Percentiles rank a stretch among this genome's conserved stretches.
phyloP scores from a whole-genome alignment of 805 yeast genomes.

The Candida sphagnicola region DNA sequence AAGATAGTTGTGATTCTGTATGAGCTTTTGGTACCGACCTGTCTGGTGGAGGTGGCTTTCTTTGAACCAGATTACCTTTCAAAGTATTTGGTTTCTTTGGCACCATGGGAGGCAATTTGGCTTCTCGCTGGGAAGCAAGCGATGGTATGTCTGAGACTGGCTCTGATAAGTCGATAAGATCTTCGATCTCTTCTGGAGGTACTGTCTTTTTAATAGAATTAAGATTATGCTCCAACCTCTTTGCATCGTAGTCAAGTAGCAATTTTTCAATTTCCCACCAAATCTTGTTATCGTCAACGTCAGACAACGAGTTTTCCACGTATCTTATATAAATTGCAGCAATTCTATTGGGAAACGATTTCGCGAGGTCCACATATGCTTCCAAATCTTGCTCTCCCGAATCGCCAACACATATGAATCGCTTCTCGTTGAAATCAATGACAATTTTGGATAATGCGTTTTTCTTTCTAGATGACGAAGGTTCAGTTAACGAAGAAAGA shows the following conservation, averaged over 20 bases:
- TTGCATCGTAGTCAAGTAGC: slow-evolving; percentile 16
- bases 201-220: slow-evolving; percentile 14
- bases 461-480: slow-evolving; percentile 78
- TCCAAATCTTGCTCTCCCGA: slow-evolving; percentile 95
- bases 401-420: slow-evolving; percentile 86
- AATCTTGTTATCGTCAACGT: slow-evolving; percentile 34
- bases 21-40: neutral
- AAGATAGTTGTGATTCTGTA: slow-evolving; percentile 11
- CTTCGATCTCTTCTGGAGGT: slow-evolving; percentile 14
- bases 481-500: slow-evolving; percentile 78
- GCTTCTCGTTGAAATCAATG: slow-evolving; percentile 70
- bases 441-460: slow-evolving; percentile 59
- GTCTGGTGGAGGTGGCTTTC: slow-evolving; percentile 32
- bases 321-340: slow-evolving; percentile 78
- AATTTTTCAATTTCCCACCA: slow-evolving; percentile 18
- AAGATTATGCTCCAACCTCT: slow-evolving; percentile 9
- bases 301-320: slow-evolving; percentile 66
- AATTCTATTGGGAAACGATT: slow-evolving; percentile 56
- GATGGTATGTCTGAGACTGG: neutral
- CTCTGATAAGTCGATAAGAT: slow-evolving; percentile 35
- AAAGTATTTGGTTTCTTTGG: slow-evolving; percentile 46
- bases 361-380: slow-evolving; percentile 74
- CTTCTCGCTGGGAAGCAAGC: slow-evolving; percentile 5
- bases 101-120: slow-evolving; percentile 37
- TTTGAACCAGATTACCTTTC: slow-evolving; percentile 26